Evolutionary conservation across 2,329 filamentous ascomycete species (phyloP).

Genomic region (Xylariaceae sp.): DNA sequence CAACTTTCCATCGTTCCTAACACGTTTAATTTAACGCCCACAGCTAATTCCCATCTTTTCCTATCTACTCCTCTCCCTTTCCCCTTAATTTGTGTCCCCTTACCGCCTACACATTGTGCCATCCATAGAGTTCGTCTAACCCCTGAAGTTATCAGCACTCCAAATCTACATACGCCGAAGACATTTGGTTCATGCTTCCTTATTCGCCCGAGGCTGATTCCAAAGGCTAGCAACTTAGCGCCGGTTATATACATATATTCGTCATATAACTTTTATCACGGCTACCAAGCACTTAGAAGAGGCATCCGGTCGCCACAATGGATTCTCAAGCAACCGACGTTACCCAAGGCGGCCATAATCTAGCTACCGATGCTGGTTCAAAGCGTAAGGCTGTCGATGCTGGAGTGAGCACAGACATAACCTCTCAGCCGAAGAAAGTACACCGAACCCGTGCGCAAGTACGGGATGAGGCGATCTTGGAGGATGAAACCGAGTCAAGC

Average conservation of each 20-base stretch:
- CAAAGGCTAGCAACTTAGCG: not conserved
- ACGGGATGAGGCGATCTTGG: not conserved
- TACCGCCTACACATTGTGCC: too few species aligned
- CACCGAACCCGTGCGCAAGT: not conserved
- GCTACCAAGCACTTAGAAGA: not conserved
- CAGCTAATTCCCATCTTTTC: too few species aligned
- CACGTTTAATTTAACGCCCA: too few species aligned
- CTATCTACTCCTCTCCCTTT: too few species aligned
- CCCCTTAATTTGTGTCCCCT: too few species aligned
- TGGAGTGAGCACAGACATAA: not conserved
- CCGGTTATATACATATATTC: not conserved
- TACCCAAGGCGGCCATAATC: not conserved
- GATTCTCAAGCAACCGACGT: not conserved
- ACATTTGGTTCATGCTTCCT: not conserved
- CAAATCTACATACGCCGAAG: not conserved
- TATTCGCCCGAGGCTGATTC: not conserved
- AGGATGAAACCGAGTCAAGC: not conserved
- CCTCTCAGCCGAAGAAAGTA: not conserved
- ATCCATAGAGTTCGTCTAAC: too few species aligned
- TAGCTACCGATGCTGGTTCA: not conserved
- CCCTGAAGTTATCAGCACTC: not conserved
- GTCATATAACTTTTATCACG: not conserved
- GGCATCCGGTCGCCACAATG: not conserved
- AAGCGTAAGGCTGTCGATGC: constrained; percentile 5
- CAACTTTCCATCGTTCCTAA: too few species aligned